phyloP scores from a whole-genome alignment of 805 yeast genomes.

The Maudiozyma turicensis region DNA sequence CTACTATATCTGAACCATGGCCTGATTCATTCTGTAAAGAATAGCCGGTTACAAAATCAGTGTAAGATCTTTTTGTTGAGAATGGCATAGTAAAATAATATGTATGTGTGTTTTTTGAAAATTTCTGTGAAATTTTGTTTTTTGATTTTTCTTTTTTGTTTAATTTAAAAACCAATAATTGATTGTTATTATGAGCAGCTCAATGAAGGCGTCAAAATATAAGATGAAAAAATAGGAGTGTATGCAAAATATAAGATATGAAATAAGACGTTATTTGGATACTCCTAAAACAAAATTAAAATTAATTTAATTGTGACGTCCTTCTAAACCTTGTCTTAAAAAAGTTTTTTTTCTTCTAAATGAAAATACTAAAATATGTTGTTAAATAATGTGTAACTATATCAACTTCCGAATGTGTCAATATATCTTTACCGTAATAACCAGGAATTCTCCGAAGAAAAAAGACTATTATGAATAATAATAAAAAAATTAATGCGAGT shows the following conservation, averaged over 20 bases:
- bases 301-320: neutral
- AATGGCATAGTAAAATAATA: constrained; percentile 10
- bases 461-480: too few relatives aligned
- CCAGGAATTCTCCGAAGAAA: too few relatives aligned
- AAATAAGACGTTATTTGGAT: neutral
- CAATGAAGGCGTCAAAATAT: constrained; percentile 25
- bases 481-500: too few relatives aligned
- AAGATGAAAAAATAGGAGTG: neutral
- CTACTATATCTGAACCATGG: neutral
- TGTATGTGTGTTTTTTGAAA: neutral
- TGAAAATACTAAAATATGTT: too few relatives aligned
- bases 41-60: constrained; percentile 5
- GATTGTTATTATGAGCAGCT: constrained; percentile 17
- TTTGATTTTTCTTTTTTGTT: neutral
- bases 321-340: neutral
- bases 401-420: too few relatives aligned
- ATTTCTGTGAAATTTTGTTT: neutral
- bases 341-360: too few relatives aligned
- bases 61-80: constrained; percentile 15
- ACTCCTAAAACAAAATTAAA: neutral
- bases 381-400: too few relatives aligned
- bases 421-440: too few relatives aligned
- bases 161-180: neutral
- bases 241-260: neutral
- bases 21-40: neutral